Evolutionary conservation across 2,329 filamentous ascomycete genomes (phyloP).

Genomic region (Talaromyces piceae): DNA sequence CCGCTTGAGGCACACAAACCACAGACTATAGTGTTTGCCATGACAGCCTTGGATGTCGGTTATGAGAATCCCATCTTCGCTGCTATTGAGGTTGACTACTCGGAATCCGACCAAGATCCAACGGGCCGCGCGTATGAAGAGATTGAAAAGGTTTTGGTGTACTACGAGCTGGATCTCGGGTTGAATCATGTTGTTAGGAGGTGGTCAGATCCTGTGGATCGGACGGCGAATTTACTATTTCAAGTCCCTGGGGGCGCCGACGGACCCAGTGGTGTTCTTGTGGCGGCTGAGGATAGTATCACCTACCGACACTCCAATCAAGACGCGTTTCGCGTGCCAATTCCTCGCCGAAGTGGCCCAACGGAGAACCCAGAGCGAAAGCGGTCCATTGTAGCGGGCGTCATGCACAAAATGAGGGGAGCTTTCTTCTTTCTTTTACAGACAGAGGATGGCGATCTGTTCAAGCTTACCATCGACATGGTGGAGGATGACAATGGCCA

Average conservation of each 20-base stretch:
- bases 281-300: constrained; percentile 89
- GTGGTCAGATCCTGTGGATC: constrained; percentile 91
- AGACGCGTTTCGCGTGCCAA: constrained; percentile 77
- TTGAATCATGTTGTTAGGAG: constrained; percentile 95
- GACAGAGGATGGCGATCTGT: constrained; percentile 94
- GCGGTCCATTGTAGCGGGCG: constrained; percentile 75
- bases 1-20: constrained; percentile 93
- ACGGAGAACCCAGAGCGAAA: constrained; percentile 91
- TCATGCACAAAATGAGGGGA: constrained; percentile 96
- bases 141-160: constrained; percentile 83
- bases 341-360: constrained; percentile 76
- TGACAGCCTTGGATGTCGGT: constrained; percentile 85
- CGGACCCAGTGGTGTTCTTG: constrained; percentile 87
- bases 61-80: constrained; percentile 98
- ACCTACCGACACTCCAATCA: constrained; percentile 97
- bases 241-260: constrained; percentile 92
- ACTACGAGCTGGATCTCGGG: constrained; percentile 94
- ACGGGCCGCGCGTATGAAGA: constrained; percentile 74
- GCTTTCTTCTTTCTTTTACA: constrained; percentile 97
- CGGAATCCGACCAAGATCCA: constrained; percentile 82
- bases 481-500: constrained; percentile 69
- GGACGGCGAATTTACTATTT: constrained; percentile 81
- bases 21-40: constrained; percentile 78
- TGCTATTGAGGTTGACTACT: constrained; percentile 87
- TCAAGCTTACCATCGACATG: constrained; percentile 94